Conservation (phyloP, 1,284 basidiomycete genomes). For the Athelia psychrophila region DNA sequence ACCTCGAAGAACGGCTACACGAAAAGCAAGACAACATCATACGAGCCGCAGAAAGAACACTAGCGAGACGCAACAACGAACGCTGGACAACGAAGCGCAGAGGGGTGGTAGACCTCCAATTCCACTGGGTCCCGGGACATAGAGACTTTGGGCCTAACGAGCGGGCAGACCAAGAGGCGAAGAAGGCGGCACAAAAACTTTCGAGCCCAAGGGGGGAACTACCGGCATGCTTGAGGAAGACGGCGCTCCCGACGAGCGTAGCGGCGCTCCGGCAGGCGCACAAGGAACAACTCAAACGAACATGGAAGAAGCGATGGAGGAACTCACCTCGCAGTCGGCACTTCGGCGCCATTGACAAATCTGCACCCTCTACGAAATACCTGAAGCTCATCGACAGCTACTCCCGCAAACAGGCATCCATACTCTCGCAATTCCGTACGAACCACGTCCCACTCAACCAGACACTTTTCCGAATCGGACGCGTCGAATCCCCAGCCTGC, state of each 20-base stretch:
- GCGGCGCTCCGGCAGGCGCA: slow-evolving; percentile 4
- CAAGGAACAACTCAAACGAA: neutral
- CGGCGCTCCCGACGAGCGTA: neutral
- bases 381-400: slow-evolving; percentile 4
- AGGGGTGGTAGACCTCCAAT: neutral
- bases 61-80: neutral
- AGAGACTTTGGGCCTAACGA: neutral
- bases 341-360: neutral
- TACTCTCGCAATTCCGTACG: slow-evolving; percentile 24
- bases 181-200: neutral
- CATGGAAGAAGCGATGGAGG: neutral
- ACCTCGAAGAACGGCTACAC: neutral
- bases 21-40: neutral
- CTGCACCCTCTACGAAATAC: neutral
- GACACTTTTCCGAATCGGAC: slow-evolving; percentile 18
- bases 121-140: slow-evolving; percentile 1
- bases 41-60: neutral
- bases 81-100: neutral
- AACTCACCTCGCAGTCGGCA: neutral
- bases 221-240: neutral
- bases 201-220: neutral
- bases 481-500: slow-evolving; percentile 12
- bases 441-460: slow-evolving; percentile 22
- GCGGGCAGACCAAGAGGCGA: neutral
- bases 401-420: slow-evolving; percentile 6